These are phyloP conservation scores for Haplosporangium sp. DNA, from an alignment of 371 early-diverging fungal genomes.

Conservation along the genomic window DNA sequence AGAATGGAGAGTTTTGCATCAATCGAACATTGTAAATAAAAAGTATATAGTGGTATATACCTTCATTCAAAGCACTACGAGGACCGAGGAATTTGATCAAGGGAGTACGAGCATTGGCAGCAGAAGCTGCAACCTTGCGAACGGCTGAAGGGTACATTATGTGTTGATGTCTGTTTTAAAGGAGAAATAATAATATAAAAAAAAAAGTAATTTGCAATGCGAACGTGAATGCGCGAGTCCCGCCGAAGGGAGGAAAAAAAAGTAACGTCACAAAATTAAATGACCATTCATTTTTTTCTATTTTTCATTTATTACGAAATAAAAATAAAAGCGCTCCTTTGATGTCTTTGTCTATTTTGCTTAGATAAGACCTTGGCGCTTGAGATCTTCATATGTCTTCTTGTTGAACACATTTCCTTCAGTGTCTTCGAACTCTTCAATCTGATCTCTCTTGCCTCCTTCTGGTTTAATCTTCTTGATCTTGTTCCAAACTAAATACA, in stretches of 20 bases:
- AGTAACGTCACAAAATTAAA: not conserved
- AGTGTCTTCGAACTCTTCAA: constrained; percentile 97
- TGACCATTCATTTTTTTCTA: too few relatives aligned
- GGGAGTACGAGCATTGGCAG: constrained; percentile 59
- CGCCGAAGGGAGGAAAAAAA: not conserved
- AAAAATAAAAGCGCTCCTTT: too few relatives aligned
- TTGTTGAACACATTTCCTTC: constrained; percentile 98
- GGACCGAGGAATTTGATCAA: constrained; percentile 66
- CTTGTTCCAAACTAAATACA: constrained; percentile 83
- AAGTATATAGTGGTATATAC: constrained; percentile 3
- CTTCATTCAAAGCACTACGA: constrained; percentile 50
- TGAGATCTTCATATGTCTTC: constrained; percentile 96
- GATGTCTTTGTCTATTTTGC: not conserved
- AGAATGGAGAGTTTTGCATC: not conserved
- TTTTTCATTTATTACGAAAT: too few relatives aligned
- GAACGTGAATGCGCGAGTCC: too few relatives aligned
- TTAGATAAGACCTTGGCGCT: constrained; percentile 91
- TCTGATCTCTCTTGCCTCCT: constrained; percentile 75
- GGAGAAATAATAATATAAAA: too few relatives aligned
- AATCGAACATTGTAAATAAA: not conserved
- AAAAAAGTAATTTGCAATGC: not conserved
- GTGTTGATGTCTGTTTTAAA: too few relatives aligned
- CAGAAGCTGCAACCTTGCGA: constrained; percentile 32
- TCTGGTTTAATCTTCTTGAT: constrained; percentile 76
- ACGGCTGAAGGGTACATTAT: constrained; percentile 39